Evolutionary conservation across 2,329 filamentous ascomycete genomes (phyloP).

Genomic region (Neofusicoccum parvum): DNA sequence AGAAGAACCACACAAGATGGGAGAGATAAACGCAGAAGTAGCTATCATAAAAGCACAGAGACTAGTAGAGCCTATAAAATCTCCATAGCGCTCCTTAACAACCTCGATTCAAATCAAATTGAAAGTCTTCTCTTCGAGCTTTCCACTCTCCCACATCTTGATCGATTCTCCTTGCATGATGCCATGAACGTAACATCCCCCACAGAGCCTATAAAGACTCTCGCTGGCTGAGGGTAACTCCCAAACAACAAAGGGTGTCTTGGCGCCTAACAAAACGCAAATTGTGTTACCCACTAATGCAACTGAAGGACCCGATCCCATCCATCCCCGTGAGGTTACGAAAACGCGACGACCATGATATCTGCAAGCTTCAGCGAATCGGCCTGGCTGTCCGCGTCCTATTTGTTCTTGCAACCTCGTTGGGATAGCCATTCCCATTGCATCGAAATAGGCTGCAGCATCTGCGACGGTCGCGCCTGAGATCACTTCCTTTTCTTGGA

Average conservation of each 20-base stretch:
- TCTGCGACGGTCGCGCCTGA: too few relatives aligned
- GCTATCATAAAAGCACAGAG: too few relatives aligned
- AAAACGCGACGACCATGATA: background rate
- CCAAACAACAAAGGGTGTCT: background rate
- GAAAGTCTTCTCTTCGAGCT: background rate
- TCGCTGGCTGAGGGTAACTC: background rate
- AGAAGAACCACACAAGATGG: too few relatives aligned
- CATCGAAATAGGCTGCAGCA: too few relatives aligned
- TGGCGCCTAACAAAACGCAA: background rate
- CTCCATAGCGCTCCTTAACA: too few relatives aligned
- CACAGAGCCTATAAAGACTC: background rate
- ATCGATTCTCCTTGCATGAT: constrained; percentile 5
- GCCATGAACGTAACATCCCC: background rate
- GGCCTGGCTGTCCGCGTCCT: too few relatives aligned
- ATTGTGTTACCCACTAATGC: background rate
- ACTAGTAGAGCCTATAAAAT: too few relatives aligned
- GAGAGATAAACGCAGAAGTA: too few relatives aligned
- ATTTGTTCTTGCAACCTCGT: too few relatives aligned
- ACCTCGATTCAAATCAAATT: background rate
- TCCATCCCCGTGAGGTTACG: background rate
- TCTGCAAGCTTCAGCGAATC: too few relatives aligned
- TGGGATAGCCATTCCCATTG: background rate
- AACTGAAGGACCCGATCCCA: background rate
- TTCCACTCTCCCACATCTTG: background rate
- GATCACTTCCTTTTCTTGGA: too few relatives aligned